phyloP scores from a whole-genome alignment of 805 yeast species.

The Zygosaccharomyces bisporus region DNA sequence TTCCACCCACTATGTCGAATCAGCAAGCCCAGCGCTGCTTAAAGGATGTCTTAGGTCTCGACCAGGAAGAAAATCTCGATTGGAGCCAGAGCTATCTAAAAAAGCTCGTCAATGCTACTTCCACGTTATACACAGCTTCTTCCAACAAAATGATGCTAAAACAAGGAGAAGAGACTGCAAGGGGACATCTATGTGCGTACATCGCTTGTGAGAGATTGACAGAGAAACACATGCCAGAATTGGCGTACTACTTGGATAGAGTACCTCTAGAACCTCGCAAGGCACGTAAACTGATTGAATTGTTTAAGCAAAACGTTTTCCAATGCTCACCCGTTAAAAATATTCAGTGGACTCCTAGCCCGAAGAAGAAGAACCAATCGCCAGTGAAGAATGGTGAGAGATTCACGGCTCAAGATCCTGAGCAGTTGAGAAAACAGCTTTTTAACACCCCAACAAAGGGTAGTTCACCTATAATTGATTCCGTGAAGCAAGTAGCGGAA shows the following conservation, averaged over 20 bases:
- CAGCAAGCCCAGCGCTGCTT: constrained; percentile 30
- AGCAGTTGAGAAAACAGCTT: constrained; percentile 26
- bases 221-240: constrained; percentile 40
- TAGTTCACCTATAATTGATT: constrained; percentile 1
- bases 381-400: constrained; percentile 25
- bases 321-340: constrained; percentile 34
- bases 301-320: constrained; percentile 43
- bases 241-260: constrained; percentile 46
- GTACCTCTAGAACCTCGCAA: constrained; percentile 55
- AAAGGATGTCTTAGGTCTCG: constrained; percentile 27
- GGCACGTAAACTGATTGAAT: constrained; percentile 41
- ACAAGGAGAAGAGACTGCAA: constrained; percentile 56
- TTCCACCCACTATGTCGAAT: constrained; percentile 22
- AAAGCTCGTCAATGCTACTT: constrained; percentile 28
- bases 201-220: constrained; percentile 52
- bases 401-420: constrained; percentile 31
- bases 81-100: constrained; percentile 31
- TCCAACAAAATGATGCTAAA: constrained; percentile 51
- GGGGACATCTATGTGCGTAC: constrained; percentile 65
- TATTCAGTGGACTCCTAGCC: constrained; percentile 33
- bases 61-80: constrained; percentile 18
- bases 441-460: constrained; percentile 30
- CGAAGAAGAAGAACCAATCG: constrained; percentile 22
- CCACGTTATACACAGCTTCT: constrained; percentile 45
- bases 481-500: constrained; percentile 2